These are phyloP conservation scores for Asclepias syriaca DNA, from an alignment of 257 asterid genomes.

Conservation along the genomic window DNA sequence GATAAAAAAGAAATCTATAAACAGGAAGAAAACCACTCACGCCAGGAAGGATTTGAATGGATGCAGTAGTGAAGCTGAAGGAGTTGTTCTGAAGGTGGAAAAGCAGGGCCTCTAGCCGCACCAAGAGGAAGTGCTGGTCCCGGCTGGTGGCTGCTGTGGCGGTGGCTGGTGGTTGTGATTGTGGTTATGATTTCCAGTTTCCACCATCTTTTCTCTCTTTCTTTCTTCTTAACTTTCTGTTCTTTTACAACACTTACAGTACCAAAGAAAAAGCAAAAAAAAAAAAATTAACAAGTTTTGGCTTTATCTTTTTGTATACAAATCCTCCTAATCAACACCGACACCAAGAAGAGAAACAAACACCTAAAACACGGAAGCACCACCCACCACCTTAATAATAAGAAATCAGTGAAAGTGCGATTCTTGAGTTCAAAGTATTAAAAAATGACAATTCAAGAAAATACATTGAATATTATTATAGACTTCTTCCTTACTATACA, in stretches of 20 bases:
- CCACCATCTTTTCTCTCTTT: slow-evolving; percentile 48
- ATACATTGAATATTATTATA: neutral
- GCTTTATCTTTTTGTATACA: neutral
- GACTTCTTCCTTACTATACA: neutral
- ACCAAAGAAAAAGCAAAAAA: neutral
- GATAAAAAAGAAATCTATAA: neutral
- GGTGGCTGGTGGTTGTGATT: slow-evolving; percentile 42
- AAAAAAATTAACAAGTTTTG: neutral
- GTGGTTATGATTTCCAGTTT: slow-evolving; percentile 49
- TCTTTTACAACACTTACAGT: neutral
- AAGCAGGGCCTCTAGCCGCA: slow-evolving; percentile 74
- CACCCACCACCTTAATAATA: neutral
- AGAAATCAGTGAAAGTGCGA: neutral
- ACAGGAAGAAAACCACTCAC: slow-evolving; percentile 34
- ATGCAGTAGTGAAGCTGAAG: slow-evolving; percentile 96
- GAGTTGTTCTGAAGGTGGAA: slow-evolving; percentile 86
- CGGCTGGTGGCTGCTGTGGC: slow-evolving; percentile 49
- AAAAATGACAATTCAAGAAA: slow-evolving; percentile 3
- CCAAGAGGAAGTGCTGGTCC: slow-evolving; percentile 61
- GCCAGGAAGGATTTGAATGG: slow-evolving; percentile 93
- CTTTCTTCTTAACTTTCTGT: neutral
- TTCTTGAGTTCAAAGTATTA: neutral
- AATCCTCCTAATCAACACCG: slow-evolving; percentile 6
- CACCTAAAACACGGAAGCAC: too few species aligned
- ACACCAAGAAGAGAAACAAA: neutral